Base-by-base conservation (phyloP, 2,329 filamentous ascomycete species). In the Juglanconis juglandina region DNA sequence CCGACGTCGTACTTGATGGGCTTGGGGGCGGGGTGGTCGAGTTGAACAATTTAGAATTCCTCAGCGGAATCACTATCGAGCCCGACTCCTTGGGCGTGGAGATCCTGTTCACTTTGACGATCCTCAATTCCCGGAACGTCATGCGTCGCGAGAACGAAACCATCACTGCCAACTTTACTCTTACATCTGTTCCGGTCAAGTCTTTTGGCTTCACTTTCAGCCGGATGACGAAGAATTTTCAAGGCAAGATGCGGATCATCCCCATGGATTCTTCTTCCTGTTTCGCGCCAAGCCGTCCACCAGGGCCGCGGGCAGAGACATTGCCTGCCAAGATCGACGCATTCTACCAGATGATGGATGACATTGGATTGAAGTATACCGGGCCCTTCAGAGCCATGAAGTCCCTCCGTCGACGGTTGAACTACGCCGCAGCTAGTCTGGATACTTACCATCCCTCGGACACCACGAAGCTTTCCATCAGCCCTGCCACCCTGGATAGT, bases 271-370 rank as follows among this genome's bases (percentile, higher is more conserved):
- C 72, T 1, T 58, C 55, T 2, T n/a, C 55, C 1, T 54, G 67
- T 24, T 65, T 65, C 1, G 61, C 78, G 30, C 74, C 76, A 0
- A 5, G 37, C 1, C 66, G 70, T 30, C 54, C 63, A 0, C 5
- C 34, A 7, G 39, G 54, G 0, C 8, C 44, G 11, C 46, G 66
- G 9, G 68, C 73, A 0, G 76, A 78, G 62, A 73, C 71, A 0
- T 56, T 73, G 11, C 46, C 64, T 1, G 74, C 72, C 6, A 68
- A 62, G 39, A 65, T 72, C 0, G 66, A 71, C 1, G 68, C 66
- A 0, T 79, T 78, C 54, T 79, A 79, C 65, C 50, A 66, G 9
- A 77, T 76, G 75, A 78, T 79, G 75, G 65, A 68, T 2, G 65
- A 63, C 0, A 72, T 69, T 0, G 76, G 76, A 0, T 63, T 79